Percentiles rank a stretch among this genome's conserved stretches.
These are phyloP conservation scores for Adansonia gregorii DNA, from an alignment of 441 rosid species.

Conservation along the genomic window DNA sequence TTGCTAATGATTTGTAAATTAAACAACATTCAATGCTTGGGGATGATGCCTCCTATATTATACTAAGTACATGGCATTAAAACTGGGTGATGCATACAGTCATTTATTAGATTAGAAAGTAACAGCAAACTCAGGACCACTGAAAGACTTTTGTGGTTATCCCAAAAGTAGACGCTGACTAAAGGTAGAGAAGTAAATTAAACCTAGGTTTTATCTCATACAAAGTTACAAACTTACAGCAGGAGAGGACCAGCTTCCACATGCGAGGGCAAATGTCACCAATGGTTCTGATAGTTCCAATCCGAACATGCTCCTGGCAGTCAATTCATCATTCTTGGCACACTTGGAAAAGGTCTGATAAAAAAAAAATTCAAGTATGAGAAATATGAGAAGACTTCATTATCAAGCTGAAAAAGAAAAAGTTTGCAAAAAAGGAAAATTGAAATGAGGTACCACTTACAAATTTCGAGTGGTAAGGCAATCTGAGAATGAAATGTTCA, in stretches of 20 bases:
- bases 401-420: neutral
- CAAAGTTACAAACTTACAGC: slow-evolving; percentile 62
- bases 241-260: slow-evolving; percentile 98
- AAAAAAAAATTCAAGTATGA: slow-evolving; percentile 12
- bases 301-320: slow-evolving; percentile 61
- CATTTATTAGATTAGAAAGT: neutral
- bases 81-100: slow-evolving; percentile 1
- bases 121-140: slow-evolving; percentile 14
- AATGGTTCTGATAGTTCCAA: slow-evolving; percentile 85
- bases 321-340: slow-evolving; percentile 59
- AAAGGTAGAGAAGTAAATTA: slow-evolving; percentile 7
- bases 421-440: slow-evolving; percentile 23
- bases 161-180: neutral
- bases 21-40: neutral
- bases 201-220: neutral
- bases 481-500: slow-evolving; percentile 82
- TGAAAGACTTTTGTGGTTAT: too few species aligned
- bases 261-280: slow-evolving; percentile 82
- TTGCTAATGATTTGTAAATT: neutral
- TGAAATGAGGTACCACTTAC: slow-evolving; percentile 44
- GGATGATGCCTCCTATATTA: neutral
- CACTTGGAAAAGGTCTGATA: slow-evolving; percentile 52
- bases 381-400: slow-evolving; percentile 22
- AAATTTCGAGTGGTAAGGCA: slow-evolving; percentile 71
- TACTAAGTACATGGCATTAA: neutral